Evolutionary conservation across 2,329 filamentous ascomycete species (phyloP), one percentile per base, ranked within the genome.

Genomic region (Fusarium luffae): DNA sequence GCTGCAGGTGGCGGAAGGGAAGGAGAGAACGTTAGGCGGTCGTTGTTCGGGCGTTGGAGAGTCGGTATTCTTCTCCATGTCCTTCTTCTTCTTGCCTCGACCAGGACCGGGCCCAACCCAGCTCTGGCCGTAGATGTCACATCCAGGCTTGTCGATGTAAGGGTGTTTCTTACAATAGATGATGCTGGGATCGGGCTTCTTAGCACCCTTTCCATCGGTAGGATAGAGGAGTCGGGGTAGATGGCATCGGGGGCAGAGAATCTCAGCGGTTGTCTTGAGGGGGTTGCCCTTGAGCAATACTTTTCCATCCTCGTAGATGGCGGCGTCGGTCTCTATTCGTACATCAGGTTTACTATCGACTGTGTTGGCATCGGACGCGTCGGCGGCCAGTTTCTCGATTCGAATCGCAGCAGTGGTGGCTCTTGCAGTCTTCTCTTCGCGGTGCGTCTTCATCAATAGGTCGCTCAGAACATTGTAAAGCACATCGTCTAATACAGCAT

Each of bases 61-160:
- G 64, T 86, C 85, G 70, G 82, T 77, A 71, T 83, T 88, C 82
- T 88, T 89, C 77, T 89, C 88, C 82, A 90, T 89, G 77, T 90
- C 91, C 84, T 92, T 93, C 86, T 91, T 93, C 83, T 92, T 92
- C 82, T 92, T 92, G 64, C 91, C 92, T 64, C 91, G 86, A 16
- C 89, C 89, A 23, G 89, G 89, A 1, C 87, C 87, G 23, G 91
- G 90, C 19, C 89, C 89, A 16, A 92, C 90, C 86, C 92, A 94
- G 28, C 91, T 92, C 79, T 94, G 93, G 52, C 91, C 92, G 79
- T 94, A 94, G 69, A 94, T 93, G 79, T 95, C 92, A 80, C 90
- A 92, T 64, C 91, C 91, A 4, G 89, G 85, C 77, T 92, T 90
- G 71, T 92, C 88, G 65, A 93, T 92, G 83, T 91, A 94, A 1